phyloP scores from a whole-genome alignment of 331 rosid genomes.

The Malus hybrid region DNA sequence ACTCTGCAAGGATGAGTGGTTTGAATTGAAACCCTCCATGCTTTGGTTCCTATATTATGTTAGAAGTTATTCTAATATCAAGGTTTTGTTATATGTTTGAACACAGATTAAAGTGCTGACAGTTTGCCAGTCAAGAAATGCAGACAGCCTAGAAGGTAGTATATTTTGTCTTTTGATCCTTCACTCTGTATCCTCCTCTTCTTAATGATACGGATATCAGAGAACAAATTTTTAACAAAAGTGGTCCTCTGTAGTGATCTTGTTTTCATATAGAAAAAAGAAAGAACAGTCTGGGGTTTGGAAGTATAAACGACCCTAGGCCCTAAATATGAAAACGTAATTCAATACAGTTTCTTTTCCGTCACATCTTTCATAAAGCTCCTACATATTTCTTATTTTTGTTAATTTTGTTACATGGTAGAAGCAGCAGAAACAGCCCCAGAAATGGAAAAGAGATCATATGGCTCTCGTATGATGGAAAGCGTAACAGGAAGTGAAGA shows the following conservation, averaged over 20 bases:
- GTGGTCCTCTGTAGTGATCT: not conserved
- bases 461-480: constrained; percentile 78
- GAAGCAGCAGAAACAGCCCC: constrained; percentile 44
- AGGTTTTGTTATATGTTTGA: constrained; percentile 15
- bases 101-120: constrained; percentile 86
- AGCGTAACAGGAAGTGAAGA: constrained; percentile 68
- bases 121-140: constrained; percentile 61
- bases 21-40: no score
- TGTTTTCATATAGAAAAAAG: not conserved
- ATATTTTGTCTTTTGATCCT: not conserved
- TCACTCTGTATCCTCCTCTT: not conserved
- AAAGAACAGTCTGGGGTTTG: not conserved
- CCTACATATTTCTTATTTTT: not conserved
- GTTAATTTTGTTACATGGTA: constrained; percentile 10
- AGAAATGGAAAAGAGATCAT: constrained; percentile 54
- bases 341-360: not conserved
- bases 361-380: not conserved
- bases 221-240: not conserved
- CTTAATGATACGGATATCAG: not conserved
- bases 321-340: not conserved
- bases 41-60: constrained; percentile 6
- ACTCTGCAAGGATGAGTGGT: not conserved
- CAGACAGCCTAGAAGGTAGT: constrained; percentile 53
- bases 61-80: constrained; percentile 11
- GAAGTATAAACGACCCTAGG: not conserved